Conservation (phyloP, 75 land plant species). For the Cunninghamia lanceolata region DNA sequence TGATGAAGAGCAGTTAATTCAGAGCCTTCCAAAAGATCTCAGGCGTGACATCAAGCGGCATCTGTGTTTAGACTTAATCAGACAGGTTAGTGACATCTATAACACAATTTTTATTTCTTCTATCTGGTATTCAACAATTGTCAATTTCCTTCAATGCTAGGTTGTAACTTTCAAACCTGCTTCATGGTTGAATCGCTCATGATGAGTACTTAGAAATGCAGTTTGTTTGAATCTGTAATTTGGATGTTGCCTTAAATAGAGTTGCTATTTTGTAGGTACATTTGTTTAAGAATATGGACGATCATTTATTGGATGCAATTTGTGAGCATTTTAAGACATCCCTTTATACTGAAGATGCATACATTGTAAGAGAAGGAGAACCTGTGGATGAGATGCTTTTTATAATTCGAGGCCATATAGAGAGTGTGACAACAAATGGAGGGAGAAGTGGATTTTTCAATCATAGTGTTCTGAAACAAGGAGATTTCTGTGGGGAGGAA, state of each 20-base stretch:
- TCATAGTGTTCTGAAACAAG: constrained; percentile 47
- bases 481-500: constrained; percentile 87
- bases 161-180: constrained; percentile 4
- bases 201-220: neutral
- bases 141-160: neutral
- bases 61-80: constrained; percentile 62
- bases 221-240: neutral
- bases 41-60: constrained; percentile 69
- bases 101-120: constrained; percentile 18
- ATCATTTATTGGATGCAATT: constrained; percentile 75
- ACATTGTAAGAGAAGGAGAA: constrained; percentile 75
- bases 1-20: constrained; percentile 55
- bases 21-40: constrained; percentile 60
- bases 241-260: neutral
- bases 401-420: constrained; percentile 78
- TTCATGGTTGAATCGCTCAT: neutral
- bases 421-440: constrained; percentile 87
- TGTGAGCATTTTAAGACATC: constrained; percentile 81
- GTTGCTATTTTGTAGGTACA: constrained; percentile 51
- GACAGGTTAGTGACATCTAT: constrained; percentile 50
- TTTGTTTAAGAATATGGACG: constrained; percentile 84
- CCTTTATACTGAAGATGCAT: constrained; percentile 60
- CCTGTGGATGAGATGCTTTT: constrained; percentile 91
- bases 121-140: neutral
- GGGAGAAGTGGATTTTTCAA: constrained; percentile 84